phyloP scores from a whole-genome alignment of 352 stramenopile species.

The Phytopythium litorale region DNA sequence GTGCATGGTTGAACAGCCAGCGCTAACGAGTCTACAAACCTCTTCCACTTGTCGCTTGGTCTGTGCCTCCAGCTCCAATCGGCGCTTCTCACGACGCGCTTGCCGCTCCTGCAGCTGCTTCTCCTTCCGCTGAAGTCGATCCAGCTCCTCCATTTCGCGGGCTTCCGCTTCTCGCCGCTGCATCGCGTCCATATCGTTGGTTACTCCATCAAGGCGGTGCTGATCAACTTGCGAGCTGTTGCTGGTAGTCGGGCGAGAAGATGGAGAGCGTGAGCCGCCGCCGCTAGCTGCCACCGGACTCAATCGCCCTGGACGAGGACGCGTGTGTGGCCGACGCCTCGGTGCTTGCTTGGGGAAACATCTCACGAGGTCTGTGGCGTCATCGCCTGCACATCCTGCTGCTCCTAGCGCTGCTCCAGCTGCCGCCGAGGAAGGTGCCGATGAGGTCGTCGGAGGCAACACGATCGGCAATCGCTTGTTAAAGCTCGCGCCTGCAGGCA shows the following conservation, averaged over 20 bases:
- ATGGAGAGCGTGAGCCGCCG: background rate
- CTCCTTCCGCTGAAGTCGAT: background rate
- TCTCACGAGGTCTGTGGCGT: background rate
- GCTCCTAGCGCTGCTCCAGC: background rate
- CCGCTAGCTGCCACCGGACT: background rate
- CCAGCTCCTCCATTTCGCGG: background rate
- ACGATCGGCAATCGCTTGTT: conserved; percentile 33
- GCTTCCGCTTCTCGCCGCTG: background rate
- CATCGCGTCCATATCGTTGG: background rate
- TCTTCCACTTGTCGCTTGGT: conserved; percentile 26
- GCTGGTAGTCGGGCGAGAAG: background rate
- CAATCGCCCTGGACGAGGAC: conserved; percentile 3
- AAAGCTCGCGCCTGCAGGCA: conserved; percentile 49
- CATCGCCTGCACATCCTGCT: background rate
- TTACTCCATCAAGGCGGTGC: background rate
- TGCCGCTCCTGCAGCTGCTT: background rate
- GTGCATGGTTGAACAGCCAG: background rate
- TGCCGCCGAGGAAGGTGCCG: background rate
- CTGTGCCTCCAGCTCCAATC: conserved; percentile 30
- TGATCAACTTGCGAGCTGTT: background rate
- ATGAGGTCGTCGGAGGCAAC: conserved; percentile 10
- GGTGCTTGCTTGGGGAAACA: conserved; percentile 1
- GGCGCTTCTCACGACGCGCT: conserved; percentile 25
- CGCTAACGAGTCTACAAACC: conserved; percentile 1
- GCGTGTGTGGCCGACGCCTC: conserved; percentile 1